A percentile compares a stretch with the other conserved stretches of the same genome.
phyloP scores from a whole-genome alignment of 768 basidiomycete species.

The Tulasnella sp. region DNA sequence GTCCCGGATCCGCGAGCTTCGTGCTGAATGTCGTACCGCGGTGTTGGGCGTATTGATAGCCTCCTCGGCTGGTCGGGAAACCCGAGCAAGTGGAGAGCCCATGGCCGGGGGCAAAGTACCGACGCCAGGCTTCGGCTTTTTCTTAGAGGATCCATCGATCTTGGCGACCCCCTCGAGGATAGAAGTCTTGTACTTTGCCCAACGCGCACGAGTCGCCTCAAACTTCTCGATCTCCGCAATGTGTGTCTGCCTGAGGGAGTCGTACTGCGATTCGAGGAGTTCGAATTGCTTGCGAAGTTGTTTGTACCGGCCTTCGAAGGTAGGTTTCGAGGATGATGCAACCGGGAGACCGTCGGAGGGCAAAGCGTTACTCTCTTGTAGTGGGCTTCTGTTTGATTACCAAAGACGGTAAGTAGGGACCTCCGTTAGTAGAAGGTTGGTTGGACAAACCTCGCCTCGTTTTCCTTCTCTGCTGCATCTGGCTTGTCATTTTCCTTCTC shows the following conservation, averaged over 20 bases:
- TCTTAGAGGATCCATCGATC: background rate
- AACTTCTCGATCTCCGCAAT: background rate
- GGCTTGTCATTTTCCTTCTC: background rate
- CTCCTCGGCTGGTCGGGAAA: background rate
- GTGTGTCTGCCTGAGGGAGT: background rate
- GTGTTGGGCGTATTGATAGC: background rate
- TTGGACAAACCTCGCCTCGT: background rate
- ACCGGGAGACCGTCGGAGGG: background rate
- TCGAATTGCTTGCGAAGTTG: background rate
- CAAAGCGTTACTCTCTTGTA: background rate
- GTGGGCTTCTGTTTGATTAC: background rate
- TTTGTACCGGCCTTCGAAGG: conserved; percentile 18
- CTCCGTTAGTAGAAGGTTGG: background rate
- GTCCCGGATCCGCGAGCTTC: background rate
- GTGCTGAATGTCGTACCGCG: background rate
- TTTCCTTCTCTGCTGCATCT: background rate
- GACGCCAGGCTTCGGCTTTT: background rate
- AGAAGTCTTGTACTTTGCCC: conserved; percentile 10
- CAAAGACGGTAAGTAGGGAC: background rate
- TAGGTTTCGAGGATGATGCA: background rate
- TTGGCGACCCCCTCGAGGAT: background rate
- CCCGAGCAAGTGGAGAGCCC: background rate
- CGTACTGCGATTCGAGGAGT: conserved; percentile 2
- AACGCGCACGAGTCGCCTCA: background rate
- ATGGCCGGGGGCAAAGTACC: background rate